phyloP scores from a whole-genome alignment of 192 early-diverging fungal species.

The Coemansia sp. region DNA sequence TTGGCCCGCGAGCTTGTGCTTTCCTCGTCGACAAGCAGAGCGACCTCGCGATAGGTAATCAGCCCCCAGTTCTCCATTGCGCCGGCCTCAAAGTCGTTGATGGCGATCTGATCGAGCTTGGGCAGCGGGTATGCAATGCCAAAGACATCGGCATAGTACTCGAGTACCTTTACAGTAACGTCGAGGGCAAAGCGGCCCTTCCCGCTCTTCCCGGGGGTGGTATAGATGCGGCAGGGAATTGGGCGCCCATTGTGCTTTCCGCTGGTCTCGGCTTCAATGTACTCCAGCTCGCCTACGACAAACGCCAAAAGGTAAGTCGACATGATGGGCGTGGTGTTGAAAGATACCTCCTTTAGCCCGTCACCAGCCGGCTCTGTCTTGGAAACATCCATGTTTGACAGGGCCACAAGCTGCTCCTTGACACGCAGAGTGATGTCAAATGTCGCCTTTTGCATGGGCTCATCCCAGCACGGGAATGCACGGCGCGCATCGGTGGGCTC shows the following conservation, averaged over 20 bases:
- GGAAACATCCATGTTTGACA: constrained; percentile 85
- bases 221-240: constrained; percentile 84
- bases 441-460: constrained; percentile 93
- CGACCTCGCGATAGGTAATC: constrained; percentile 86
- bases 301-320: constrained; percentile 93
- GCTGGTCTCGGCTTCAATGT: constrained; percentile 77
- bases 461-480: constrained; percentile 97
- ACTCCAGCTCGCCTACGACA: constrained; percentile 90
- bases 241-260: constrained; percentile 64
- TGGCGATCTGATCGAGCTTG: constrained; percentile 87
- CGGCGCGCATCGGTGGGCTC: constrained; percentile 90
- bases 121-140: constrained; percentile 90
- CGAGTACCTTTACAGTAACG: constrained; percentile 74
- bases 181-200: constrained; percentile 83
- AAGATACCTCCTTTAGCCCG: constrained; percentile 80
- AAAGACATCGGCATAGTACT: constrained; percentile 87
- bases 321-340: constrained; percentile 91
- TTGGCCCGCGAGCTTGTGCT: constrained; percentile 74
- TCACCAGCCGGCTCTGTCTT: constrained; percentile 36
- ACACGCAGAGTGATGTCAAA: constrained; percentile 91
- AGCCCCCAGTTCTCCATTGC: constrained; percentile 99
- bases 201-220: constrained; percentile 74
- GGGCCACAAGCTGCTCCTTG: constrained; percentile 70
- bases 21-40: constrained; percentile 79
- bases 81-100: constrained; percentile 90